Evolutionary conservation across 2,329 filamentous ascomycete genomes (phyloP), one percentile per base, ranked within the genome.

Genomic region (Seiridium cupressi): DNA sequence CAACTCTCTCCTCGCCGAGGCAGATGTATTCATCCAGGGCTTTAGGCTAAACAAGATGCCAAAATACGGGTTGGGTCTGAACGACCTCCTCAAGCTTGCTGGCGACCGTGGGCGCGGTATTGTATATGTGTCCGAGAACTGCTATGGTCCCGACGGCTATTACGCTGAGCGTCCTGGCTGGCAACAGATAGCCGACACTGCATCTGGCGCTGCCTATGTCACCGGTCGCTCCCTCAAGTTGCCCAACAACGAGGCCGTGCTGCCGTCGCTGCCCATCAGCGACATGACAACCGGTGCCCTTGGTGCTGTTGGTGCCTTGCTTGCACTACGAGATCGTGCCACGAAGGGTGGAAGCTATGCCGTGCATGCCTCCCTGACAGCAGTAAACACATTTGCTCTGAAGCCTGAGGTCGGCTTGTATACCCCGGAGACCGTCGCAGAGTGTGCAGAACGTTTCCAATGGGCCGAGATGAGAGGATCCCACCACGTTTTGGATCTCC

Each of bases 21-120:
- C 78, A 2, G 84, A 86, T 64, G 77, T 85, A 42, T 79, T 85
- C 60, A 68, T 85, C 31, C 79, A 84, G 61, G 82, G 83, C 34
- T 86, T 81, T 72, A 74, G 82, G 7, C 74, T 76, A 7, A 76
- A 75, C 5, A 72, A 74, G 8, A 71, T 85, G 53, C 71, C 73
- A 42, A 71, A 73, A 34, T 73, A 71, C n/a, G 78, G 78, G 0
- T 71, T 80, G 13, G 74, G 78, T 0, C 69, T 77, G 3, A 66
- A 78, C 8, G 73, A 72, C n/a, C 64, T 81, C 36, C 68, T 77
- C 6, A 72, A 69, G 51, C 69, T 78, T 64, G 80, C 72, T 13
- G 73, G 66, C 3, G 68, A 70, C 31, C 71, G 79, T 18, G 74
- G 73, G 11, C 74, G 73, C 35, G 79, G 80, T 5, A 75, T 82